Evolutionary conservation across 371 early-diverging fungal genomes (phyloP), one percentile per base, ranked within the genome.

Genomic region (Zychaea mexicana): DNA sequence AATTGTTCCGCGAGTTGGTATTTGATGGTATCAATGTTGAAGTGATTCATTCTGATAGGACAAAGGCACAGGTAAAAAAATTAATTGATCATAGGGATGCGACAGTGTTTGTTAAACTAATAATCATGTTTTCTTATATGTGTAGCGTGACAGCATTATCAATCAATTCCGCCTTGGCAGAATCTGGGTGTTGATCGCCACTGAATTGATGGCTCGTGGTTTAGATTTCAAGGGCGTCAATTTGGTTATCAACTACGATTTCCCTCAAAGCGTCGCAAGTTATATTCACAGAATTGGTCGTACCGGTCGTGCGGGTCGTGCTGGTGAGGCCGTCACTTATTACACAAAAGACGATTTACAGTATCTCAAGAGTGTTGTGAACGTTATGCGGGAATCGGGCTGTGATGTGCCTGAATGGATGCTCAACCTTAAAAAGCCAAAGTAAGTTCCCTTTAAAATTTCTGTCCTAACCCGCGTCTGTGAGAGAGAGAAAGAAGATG

Each of bases 401-500:
- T 96, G 98, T 73, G 92, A 96, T 9, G 92, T 98, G 2, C 95
- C 96, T 26, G 97, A 97, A 33, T 98, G 98, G 98, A 97, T 98
- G 98, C 71, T 98, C 64, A 65, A 84, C 52, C 74, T 98, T 61
- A 92, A 93, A 67, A 91, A 88, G 54, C 86, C 92, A 65, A 87
- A 76, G 86, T 86, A 78, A 58, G 55, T 53, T 17, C 10, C 13
- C 24, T 4, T 28, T 10, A n/a, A 17, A 15, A 12, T 42, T 17
- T 15, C 13, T 42, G n/a, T 42, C 4, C n/a, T 10, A 10, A 15
- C 36, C n/a, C n/a, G n/a, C n/a, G n/a, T n/a, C n/a, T n/a, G n/a
- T 36, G 36, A 36, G 15, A 7, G 15, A 42, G 4, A 42, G 36
- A 36, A 52, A 53, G 19, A 54, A 21, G 17, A 30, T 54, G 21